Percentiles rank a stretch among this genome's conserved stretches.
phyloP scores from a whole-genome alignment of 768 basidiomycete species.

The Lentinula detonsa region DNA sequence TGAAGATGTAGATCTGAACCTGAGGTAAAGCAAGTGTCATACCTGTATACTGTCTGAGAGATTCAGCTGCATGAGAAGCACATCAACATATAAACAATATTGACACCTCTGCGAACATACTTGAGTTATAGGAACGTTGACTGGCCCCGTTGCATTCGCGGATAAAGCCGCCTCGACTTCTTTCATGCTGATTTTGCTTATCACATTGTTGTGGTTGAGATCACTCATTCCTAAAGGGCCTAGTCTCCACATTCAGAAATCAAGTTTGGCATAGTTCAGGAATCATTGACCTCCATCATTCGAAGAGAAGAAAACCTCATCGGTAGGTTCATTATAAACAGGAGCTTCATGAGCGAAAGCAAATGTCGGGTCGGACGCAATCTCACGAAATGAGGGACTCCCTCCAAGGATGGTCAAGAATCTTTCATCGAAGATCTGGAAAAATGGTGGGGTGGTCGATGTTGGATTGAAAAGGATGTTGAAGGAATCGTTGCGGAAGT shows the following conservation, averaged over 20 bases:
- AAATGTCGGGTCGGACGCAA: slow-evolving; percentile 56
- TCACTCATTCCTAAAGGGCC: slow-evolving; percentile 52
- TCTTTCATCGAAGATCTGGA: slow-evolving; percentile 43
- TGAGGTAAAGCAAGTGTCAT: not conserved
- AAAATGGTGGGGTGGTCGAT: slow-evolving; percentile 35
- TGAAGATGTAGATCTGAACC: not conserved
- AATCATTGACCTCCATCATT: slow-evolving; percentile 48
- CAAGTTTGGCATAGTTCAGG: not conserved
- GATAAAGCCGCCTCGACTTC: slow-evolving; percentile 44
- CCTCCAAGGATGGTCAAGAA: slow-evolving; percentile 58
- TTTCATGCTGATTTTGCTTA: slow-evolving; percentile 56
- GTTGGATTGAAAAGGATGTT: slow-evolving; percentile 36
- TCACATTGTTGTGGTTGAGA: slow-evolving; percentile 55
- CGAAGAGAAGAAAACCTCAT: slow-evolving; percentile 69
- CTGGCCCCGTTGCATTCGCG: slow-evolving; percentile 22
- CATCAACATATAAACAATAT: not conserved
- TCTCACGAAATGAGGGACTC: slow-evolving; percentile 48
- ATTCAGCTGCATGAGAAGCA: slow-evolving; percentile 37
- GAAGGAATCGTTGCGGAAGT: slow-evolving; percentile 12
- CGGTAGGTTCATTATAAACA: slow-evolving; percentile 57
- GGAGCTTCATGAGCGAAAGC: slow-evolving; percentile 81
- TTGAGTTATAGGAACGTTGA: slow-evolving; percentile 44
- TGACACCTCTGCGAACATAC: slow-evolving; percentile 18
- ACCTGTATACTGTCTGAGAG: slow-evolving; percentile 48
- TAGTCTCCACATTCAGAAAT: not conserved